Evolutionary conservation across 495 filamentous ascomycete species (phyloP), one percentile per base, ranked within the genome.

Genomic region (Sabuloglossum arenarium): DNA sequence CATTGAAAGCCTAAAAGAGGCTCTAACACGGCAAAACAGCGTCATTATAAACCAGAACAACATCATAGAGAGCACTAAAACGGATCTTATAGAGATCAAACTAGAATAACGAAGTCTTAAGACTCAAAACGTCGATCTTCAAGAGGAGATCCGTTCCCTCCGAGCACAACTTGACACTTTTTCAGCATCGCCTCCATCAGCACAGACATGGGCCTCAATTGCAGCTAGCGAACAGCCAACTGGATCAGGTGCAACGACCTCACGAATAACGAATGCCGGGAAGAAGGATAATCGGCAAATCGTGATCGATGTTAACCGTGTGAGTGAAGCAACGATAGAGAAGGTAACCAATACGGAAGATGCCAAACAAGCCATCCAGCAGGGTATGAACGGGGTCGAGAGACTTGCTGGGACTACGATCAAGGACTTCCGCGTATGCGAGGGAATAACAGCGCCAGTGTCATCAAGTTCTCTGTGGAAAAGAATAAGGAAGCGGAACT

Each of bases 401-500:
- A 37, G 16, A 14, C 34, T 37, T 37, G 11, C 12, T 12, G 34
- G 34, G 11, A 14, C 34, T 12, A 6, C 34, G 16, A 14, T 37
- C 11, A 37, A 37, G 34, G 34, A 37, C 34, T 37, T 37, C 12
- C 34, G 12, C 34, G 16, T 37, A 14, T 37, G 45, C 5, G 45
- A 53, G 23, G 23, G 23, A 16, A 58, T 24, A 42, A 54, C 16
- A 39, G 30, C 24, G 27, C 30, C 21, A 58, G 49, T 28, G 30
- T 54, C 11, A 58, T 54, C 31, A 58, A 58, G 50, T 58, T 58
- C 49, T 58, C 30, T 6, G 25, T 57, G 1, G 43, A 57, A 2
- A 52, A 57, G 55, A 23, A 52, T 21, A 28, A 52, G 12, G 30
- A 58, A 30, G 56, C 23, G 14, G 56, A 19, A 58, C 3, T 53